A percentile compares a stretch with the other conserved stretches of the same genome.
Conservation (phyloP, 768 basidiomycete genomes). For the Lentinula sp. region DNA sequence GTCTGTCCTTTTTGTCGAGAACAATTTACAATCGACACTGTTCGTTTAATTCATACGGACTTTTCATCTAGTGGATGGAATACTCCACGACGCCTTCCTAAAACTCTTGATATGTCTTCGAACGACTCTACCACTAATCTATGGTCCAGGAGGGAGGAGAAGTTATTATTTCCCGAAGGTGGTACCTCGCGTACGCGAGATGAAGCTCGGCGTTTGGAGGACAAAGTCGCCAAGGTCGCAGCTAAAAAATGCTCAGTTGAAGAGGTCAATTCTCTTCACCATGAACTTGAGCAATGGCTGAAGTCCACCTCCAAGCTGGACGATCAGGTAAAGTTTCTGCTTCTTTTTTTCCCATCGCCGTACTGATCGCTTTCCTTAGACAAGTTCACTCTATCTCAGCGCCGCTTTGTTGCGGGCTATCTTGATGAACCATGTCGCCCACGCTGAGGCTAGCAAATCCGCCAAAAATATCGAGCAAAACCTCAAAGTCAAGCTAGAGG, state of each 20-base stretch:
- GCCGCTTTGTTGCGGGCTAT: constrained; percentile 77
- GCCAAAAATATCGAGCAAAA: constrained; percentile 57
- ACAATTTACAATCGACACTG: constrained; percentile 55
- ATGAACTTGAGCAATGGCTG: constrained; percentile 76
- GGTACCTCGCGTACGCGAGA: constrained; percentile 33
- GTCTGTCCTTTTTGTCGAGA: constrained; percentile 85
- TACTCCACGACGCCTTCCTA: constrained; percentile 54
- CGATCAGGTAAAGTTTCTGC: constrained; percentile 49
- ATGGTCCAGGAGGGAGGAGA: constrained; percentile 40
- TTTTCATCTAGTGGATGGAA: constrained; percentile 63
- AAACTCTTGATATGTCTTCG: constrained; percentile 37
- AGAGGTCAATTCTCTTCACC: constrained; percentile 72
- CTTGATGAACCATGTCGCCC: constrained; percentile 75
- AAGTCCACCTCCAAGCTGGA: constrained; percentile 50
- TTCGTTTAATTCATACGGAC: constrained; percentile 78
- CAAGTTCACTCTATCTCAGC: constrained; percentile 66
- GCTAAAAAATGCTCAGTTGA: constrained; percentile 85
- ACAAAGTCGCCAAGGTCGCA: constrained; percentile 73
- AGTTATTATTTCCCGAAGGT: constrained; percentile 40
- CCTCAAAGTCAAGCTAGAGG: constrained; percentile 62
- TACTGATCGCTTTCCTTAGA: constrained; percentile 26
- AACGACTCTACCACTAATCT: constrained; percentile 32
- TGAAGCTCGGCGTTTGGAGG: constrained; percentile 61
- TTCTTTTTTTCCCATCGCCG: background rate
- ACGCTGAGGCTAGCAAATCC: constrained; percentile 68